A percentile compares a stretch with the other conserved stretches of the same genome.
Evolutionary conservation across 2,329 filamentous ascomycete genomes (phyloP).

Genomic region (Diaporthe vexans): DNA sequence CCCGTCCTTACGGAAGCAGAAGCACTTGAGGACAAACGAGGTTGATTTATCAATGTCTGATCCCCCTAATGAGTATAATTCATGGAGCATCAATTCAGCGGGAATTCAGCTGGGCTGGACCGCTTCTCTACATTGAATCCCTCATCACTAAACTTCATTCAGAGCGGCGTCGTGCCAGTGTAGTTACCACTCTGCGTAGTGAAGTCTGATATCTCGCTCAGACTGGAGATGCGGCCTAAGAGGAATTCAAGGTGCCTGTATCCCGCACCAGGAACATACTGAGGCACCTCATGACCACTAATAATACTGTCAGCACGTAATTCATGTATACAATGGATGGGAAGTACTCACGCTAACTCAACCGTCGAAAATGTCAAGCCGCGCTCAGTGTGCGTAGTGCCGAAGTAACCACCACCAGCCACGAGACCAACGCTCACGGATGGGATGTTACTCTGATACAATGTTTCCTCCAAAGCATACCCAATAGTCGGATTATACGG

Average conservation of each 20-base stretch:
- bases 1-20: no score
- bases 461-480: conserved; percentile 7
- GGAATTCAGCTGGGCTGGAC: not conserved
- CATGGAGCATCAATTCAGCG: not conserved
- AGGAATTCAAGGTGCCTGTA: conserved; percentile 41
- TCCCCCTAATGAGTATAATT: not conserved
- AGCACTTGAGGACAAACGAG: no score
- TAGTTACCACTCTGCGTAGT: conserved; percentile 37
- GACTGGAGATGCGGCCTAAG: conserved; percentile 38
- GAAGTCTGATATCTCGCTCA: conserved; percentile 37
- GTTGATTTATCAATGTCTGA: not conserved
- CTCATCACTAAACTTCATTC: not conserved
- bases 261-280: conserved; percentile 37
- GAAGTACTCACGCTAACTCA: conserved; percentile 22
- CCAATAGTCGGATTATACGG: conserved; percentile 38
- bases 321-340: not conserved
- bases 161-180: not conserved
- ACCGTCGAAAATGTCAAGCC: conserved; percentile 38
- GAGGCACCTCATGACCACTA: conserved; percentile 37
- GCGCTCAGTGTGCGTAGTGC: conserved; percentile 38
- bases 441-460: conserved; percentile 29
- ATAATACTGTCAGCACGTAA: not conserved
- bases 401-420: conserved; percentile 37
- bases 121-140: not conserved
- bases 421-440: conserved; percentile 34